Percentiles rank a stretch among this genome's conserved stretches.
Conservation (phyloP, 352 stramenopile species). For the Poterioochromonas sp. region DNA sequence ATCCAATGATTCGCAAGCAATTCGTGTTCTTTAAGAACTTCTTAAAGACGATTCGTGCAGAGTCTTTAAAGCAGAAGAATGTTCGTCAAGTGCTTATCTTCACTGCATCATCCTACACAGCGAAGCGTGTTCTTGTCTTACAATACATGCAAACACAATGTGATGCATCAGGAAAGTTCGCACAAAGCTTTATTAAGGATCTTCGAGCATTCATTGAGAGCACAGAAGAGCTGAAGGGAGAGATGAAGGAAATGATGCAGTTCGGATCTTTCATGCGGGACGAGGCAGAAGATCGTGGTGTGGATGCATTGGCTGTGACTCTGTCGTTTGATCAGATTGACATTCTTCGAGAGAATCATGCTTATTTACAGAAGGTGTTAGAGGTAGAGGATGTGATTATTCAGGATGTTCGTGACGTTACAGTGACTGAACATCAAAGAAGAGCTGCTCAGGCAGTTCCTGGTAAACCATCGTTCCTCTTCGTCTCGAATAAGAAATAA, state of each 20-base stretch:
- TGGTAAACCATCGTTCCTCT: slow-evolving; percentile 24
- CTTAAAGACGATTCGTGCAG: slow-evolving; percentile 23
- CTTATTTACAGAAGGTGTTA: slow-evolving; percentile 74
- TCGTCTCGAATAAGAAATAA: background rate
- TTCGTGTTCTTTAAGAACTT: slow-evolving; percentile 30
- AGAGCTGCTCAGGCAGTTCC: background rate
- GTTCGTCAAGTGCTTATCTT: slow-evolving; percentile 51
- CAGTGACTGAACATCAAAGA: slow-evolving; percentile 12
- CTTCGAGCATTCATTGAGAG: slow-evolving; percentile 58
- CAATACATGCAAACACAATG: slow-evolving; percentile 63
- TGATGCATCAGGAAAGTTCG: slow-evolving; percentile 56
- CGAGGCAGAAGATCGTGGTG: slow-evolving; percentile 76
- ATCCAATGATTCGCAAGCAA: background rate
- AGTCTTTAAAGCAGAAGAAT: slow-evolving; percentile 27
- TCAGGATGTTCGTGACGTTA: slow-evolving; percentile 37
- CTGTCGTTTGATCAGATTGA: slow-evolving; percentile 88
- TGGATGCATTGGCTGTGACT: slow-evolving; percentile 79
- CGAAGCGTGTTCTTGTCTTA: slow-evolving; percentile 70
- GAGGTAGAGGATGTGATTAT: slow-evolving; percentile 70
- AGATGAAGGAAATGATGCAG: slow-evolving; percentile 91
- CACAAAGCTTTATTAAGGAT: slow-evolving; percentile 69
- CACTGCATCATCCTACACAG: slow-evolving; percentile 65
- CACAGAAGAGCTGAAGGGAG: slow-evolving; percentile 68
- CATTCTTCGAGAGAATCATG: slow-evolving; percentile 69
- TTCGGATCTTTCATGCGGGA: slow-evolving; percentile 88